Percentiles rank a stretch among this genome's conserved stretches.
Conservation (phyloP, 2,329 filamentous ascomycete genomes). For the Colletotrichum musicola region DNA sequence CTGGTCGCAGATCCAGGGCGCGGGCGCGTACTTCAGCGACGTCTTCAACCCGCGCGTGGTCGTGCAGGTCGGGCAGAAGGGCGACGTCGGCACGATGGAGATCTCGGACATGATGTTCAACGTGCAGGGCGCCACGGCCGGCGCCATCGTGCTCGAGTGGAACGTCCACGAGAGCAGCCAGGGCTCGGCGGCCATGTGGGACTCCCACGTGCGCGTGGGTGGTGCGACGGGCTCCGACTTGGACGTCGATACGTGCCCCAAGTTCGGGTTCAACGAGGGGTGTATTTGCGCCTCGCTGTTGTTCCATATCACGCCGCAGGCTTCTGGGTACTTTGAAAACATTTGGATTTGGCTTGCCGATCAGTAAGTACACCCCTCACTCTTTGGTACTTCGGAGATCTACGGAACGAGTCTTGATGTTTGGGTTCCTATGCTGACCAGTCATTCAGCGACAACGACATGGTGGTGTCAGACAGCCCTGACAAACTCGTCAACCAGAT, state of each 20-base stretch:
- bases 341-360: conserved; percentile 78
- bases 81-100: conserved; percentile 74
- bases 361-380: conserved; percentile 58
- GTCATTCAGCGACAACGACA: conserved; percentile 53
- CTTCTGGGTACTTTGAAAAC: conserved; percentile 64
- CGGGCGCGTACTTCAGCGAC: conserved; percentile 68
- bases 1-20: conserved; percentile 76
- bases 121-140: conserved; percentile 75
- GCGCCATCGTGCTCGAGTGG: conserved; percentile 80
- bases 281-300: conserved; percentile 72
- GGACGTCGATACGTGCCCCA: conserved; percentile 70
- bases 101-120: conserved; percentile 77
- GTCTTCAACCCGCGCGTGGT: conserved; percentile 72
- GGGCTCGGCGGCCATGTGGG: conserved; percentile 53
- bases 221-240: conserved; percentile 77
- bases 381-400: too few relatives aligned
- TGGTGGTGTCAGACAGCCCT: conserved; percentile 40
- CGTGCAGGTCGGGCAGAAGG: conserved; percentile 73
- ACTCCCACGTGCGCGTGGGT: conserved; percentile 78
- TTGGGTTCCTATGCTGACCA: too few relatives aligned
- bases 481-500: conserved; percentile 42
- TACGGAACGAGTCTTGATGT: too few relatives aligned
- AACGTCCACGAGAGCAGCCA: conserved; percentile 68
- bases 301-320: conserved; percentile 57
- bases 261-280: conserved; percentile 61